Base-by-base conservation (phyloP, 2,329 filamentous ascomycete genomes). In the Exophiala dermatitidis region DNA sequence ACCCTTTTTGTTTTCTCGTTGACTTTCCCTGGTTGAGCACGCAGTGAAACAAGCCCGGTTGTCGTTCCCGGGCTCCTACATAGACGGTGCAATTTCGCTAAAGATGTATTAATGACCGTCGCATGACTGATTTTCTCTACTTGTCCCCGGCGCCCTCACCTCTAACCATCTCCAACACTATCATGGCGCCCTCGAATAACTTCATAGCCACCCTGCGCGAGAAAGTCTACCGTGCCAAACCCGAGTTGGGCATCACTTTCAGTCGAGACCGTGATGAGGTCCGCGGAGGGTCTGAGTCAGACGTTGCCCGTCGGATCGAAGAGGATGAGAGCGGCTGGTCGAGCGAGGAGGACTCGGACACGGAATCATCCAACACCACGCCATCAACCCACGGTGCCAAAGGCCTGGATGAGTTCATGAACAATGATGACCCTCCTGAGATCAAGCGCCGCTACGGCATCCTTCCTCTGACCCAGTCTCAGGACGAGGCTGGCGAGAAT, bases 381-480 rank as follows among this genome's bases (percentile, higher is more conserved):
- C 37, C 7, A 1, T 45, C 38, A 34, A 30, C n/a, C 4, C 38
- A 52, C 8, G 26, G 30, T 7, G 46, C 47, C 3, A 61, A 59
- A 48, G 34, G 37, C 33, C 31, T 57, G 26, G 54, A 59, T 29
- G 56, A 57, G 5, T 59, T 61, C 33, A 44, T 59, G 8, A 32
- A 54, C 42, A 55, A 57, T 40, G 43, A 51, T n/a, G 59, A 61
- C 45, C 54, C 56, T 46, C 53, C 56, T 3, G 52, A 59, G 31
- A 37, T 58, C 31, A 53, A 50, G 7, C n/a, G 36, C 8, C 51
- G 37, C 36, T 61, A 61, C 28, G 59, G 59, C 29, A 51, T 46
- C 31, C 34, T 61, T 9, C 56, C 56, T 8, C 31, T 61, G 36
- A 50, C 59, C 47, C 59, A 61, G 37, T 59, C 53, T 41, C 50